Evolutionary conservation across 148 eudicot genomes (phyloP), one percentile per base, ranked within the genome.

Genomic region (Silene uniflora): DNA sequence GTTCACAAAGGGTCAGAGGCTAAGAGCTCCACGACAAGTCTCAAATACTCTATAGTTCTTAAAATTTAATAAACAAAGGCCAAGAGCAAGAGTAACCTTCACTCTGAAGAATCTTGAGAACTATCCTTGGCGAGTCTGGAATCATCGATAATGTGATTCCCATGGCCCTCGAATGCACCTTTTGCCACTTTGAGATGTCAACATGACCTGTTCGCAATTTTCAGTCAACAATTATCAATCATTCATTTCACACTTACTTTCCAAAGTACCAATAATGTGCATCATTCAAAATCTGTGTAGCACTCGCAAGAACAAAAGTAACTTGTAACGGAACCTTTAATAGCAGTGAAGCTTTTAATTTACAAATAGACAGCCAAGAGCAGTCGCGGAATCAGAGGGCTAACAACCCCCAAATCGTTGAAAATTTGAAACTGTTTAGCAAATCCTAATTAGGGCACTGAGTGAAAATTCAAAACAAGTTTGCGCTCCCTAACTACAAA

Each of bases 131-230:
- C 21, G 89, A 70, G 9, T 39, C 44, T 35, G 98, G 73, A 67
- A 94, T 81, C 87, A 78, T 81, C 1, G 86, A 79, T 4, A 35
- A 25, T 3, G 69, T 32, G 29, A 94, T 75, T 54, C 98, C 98
- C 59, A 90, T 72, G 19, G 62, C 65, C 79, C 91, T 89, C 1
- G 97, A 81, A 86, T 91, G 86, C 85, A 91, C 14, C 84, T 81
- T 88, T 65, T 73, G 85, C 96, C 97, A 91, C 74, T 78, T 83
- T 44, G 93, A 85, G 71, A 72, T 47, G 29, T 87, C 88, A 70
- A 73, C 46, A 72, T 68, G 27, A 79, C 79, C 97, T 11, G 56
- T 52, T 13, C 56, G 10, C 56, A 13, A 52, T 52, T 49, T 1
- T 52, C 5, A 16, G 56, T 16, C 17, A 16, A 52, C 16, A 16